Percentiles rank a stretch among this genome's conserved stretches.
phyloP scores from a whole-genome alignment of 163 green algal species.

The Chlorella variabilis region DNA sequence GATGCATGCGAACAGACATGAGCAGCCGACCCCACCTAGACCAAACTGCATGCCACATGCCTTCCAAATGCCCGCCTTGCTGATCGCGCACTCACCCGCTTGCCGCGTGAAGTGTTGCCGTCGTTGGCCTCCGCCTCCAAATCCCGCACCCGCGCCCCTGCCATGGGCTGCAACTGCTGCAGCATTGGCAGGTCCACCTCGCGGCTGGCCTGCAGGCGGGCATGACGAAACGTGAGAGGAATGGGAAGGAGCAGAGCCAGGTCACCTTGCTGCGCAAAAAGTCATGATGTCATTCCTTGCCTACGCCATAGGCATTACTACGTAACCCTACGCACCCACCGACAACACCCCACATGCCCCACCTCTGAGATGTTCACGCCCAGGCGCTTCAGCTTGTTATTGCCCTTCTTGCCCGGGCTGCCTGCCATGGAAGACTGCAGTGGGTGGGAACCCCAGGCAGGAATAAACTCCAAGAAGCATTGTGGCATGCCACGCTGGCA shows the following conservation, averaged over 20 bases:
- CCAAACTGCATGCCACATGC: too few species aligned
- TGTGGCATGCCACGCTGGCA: not conserved
- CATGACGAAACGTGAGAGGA: not conserved
- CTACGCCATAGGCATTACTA: too few species aligned
- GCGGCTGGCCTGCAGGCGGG: not conserved
- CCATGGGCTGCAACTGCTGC: conserved; percentile 47
- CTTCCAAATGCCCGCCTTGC: too few species aligned
- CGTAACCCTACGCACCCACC: too few species aligned
- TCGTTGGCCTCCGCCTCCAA: conserved; percentile 22
- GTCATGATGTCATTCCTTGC: too few species aligned
- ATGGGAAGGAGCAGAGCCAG: not conserved
- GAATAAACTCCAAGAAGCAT: not conserved
- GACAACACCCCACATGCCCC: too few species aligned
- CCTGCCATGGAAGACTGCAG: not conserved
- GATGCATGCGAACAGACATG: not conserved
- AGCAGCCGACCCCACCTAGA: too few species aligned
- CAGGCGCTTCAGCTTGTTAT: conserved; percentile 32
- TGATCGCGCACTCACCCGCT: conserved; percentile 10
- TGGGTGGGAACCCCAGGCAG: too few species aligned
- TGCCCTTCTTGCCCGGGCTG: not conserved
- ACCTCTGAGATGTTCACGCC: conserved; percentile 32
- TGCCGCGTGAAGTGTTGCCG: conserved; percentile 17
- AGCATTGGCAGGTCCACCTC: conserved; percentile 51
- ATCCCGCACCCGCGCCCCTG: not conserved
- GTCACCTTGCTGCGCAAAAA: too few species aligned